Conservation (phyloP, 352 stramenopile genomes). For the Phytophthora cajani region DNA sequence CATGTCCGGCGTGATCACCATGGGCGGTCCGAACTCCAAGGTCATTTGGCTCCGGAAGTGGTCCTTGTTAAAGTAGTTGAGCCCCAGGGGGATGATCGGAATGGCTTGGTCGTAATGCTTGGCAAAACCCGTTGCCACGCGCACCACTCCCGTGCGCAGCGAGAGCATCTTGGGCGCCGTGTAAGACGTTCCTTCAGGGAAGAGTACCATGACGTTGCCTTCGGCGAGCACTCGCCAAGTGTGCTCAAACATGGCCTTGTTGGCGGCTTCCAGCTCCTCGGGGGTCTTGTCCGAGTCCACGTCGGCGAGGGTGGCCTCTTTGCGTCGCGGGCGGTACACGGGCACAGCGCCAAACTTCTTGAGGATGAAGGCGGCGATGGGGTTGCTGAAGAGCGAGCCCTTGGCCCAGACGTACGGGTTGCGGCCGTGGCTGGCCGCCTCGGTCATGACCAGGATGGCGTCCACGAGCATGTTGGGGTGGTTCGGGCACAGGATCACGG, state of each 20-base stretch:
- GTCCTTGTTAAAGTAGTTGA: conserved; percentile 89
- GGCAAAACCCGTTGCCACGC: conserved; percentile 73
- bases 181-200: conserved; percentile 84
- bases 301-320: conserved; percentile 56
- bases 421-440: conserved; percentile 58
- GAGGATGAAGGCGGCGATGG: conserved; percentile 47
- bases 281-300: conserved; percentile 68
- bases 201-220: conserved; percentile 80
- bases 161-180: conserved; percentile 81
- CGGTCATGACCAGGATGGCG: conserved; percentile 78
- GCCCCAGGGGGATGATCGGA: conserved; percentile 69
- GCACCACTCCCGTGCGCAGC: conserved; percentile 76
- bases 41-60: conserved; percentile 78
- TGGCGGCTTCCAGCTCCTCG: conserved; percentile 67
- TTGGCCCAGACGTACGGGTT: conserved; percentile 80
- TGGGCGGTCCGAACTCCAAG: conserved; percentile 73
- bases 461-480: conserved; percentile 88
- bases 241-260: conserved; percentile 77
- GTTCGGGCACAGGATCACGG: conserved; percentile 82
- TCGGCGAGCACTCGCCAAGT: conserved; percentile 66
- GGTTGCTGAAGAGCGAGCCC: conserved; percentile 77
- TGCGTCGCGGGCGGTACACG: conserved; percentile 66
- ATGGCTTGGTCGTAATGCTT: conserved; percentile 76
- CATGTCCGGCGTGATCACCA: conserved; percentile 57
- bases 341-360: conserved; percentile 64